phyloP scores from a whole-genome alignment of 305 asterid genomes.

The Fraxinus nigra region DNA sequence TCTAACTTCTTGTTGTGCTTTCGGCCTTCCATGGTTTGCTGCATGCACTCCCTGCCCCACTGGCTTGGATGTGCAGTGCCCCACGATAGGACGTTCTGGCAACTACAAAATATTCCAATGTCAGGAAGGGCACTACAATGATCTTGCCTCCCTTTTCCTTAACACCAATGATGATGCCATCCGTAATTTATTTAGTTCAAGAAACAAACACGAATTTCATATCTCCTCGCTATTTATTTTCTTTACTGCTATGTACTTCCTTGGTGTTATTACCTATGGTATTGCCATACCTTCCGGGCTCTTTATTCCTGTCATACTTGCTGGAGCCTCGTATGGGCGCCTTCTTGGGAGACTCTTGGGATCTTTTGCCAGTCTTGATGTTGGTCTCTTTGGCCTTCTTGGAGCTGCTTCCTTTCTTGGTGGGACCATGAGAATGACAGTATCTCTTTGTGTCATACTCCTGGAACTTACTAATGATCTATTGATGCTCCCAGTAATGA shows the following conservation, averaged over 20 bases:
- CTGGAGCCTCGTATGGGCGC: conserved; percentile 95
- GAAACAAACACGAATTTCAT: conserved; percentile 50
- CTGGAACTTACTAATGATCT: conserved; percentile 82
- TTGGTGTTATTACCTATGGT: conserved; percentile 93
- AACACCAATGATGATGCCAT: conserved; percentile 95
- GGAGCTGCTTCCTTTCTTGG: conserved; percentile 98
- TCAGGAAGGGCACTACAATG: conserved; percentile 69
- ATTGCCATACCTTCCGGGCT: conserved; percentile 96
- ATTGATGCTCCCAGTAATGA: conserved; percentile 80
- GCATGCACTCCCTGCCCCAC: conserved; percentile 77
- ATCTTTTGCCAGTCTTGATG: conserved; percentile 56
- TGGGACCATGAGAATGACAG: conserved; percentile 98
- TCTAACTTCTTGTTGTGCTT: conserved; percentile 79
- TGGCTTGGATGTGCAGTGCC: conserved; percentile 55
- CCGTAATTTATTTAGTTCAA: conserved; percentile 68
- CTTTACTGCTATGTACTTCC: conserved; percentile 59
- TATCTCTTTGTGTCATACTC: conserved; percentile 85
- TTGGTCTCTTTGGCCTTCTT: conserved; percentile 75
- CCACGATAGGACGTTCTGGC: conserved; percentile 70
- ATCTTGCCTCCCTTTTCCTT: conserved; percentile 84
- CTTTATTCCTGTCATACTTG: conserved; percentile 93
- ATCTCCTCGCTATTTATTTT: conserved; percentile 57
- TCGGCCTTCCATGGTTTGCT: conserved; percentile 80
- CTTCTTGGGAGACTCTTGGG: conserved; percentile 66
- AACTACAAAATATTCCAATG: conserved; percentile 82